These are phyloP conservation scores for Geotrichum candidum DNA, from an alignment of 1,139 yeast genomes.

Conservation along the genomic window DNA sequence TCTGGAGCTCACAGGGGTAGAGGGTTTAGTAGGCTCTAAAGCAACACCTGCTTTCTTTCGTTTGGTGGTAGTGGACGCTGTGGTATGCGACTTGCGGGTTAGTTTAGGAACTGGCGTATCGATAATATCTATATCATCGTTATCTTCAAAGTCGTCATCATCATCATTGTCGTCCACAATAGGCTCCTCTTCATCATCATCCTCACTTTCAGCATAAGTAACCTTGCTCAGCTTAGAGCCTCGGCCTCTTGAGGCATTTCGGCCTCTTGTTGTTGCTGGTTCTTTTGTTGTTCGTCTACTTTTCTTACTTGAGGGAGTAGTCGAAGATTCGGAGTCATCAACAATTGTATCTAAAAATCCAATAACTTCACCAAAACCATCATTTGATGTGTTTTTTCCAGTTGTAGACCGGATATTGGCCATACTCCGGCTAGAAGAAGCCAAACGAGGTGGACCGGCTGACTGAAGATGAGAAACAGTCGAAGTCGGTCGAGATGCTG, in stretches of 20 bases:
- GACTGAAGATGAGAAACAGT: not conserved
- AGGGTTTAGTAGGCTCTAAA: not conserved
- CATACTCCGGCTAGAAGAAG: slow-evolving; percentile 1
- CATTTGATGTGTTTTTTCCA: not conserved
- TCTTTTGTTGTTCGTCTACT: not conserved
- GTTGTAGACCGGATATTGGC: not conserved
- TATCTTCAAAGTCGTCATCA: slow-evolving; percentile 6
- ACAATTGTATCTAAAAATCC: slow-evolving; percentile 10
- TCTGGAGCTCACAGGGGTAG: not conserved
- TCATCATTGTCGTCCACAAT: not conserved
- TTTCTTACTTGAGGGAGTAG: not conserved
- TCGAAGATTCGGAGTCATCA: not conserved
- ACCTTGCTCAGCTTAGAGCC: not conserved
- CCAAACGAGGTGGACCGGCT: not conserved
- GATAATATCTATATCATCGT: not conserved
- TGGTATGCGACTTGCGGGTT: slow-evolving; percentile 2
- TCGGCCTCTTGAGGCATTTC: not conserved
- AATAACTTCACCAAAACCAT: slow-evolving; percentile 4
- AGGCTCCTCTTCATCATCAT: not conserved
- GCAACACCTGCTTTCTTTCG: not conserved
- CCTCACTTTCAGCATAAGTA: not conserved
- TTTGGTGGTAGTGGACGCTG: not conserved
- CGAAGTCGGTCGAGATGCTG: not conserved
- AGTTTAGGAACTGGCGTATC: not conserved
- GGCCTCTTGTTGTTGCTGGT: slow-evolving; percentile 1